phyloP scores from a whole-genome alignment of 73 alveolate species.

The Breviolum minutum region DNA sequence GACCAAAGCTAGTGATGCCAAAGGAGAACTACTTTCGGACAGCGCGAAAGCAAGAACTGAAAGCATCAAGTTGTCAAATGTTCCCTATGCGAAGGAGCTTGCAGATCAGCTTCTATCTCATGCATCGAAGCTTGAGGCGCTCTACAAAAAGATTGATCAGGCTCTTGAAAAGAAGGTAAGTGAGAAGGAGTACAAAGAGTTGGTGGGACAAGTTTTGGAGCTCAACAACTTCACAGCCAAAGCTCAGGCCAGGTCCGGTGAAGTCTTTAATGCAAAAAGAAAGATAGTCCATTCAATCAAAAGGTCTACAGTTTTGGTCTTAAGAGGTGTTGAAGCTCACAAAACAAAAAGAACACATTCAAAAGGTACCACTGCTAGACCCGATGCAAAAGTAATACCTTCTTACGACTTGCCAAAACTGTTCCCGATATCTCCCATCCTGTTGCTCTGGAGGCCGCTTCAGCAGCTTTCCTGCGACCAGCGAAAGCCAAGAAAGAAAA shows the following conservation, averaged over 20 bases:
- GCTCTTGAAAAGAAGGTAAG: neutral
- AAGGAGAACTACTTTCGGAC: neutral
- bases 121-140: neutral
- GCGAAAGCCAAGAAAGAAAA: neutral
- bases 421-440: neutral
- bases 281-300: neutral
- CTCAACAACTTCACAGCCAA: neutral
- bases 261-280: neutral
- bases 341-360: neutral
- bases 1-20: neutral
- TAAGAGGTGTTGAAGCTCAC: neutral
- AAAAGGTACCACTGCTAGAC: neutral
- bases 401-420: neutral
- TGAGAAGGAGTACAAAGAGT: neutral
- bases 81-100: neutral
- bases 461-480: neutral
- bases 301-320: neutral
- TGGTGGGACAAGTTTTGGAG: neutral
- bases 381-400: no score
- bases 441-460: neutral
- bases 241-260: neutral
- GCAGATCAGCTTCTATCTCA: neutral
- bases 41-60: neutral
- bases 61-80: neutral
- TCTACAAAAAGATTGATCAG: neutral